Evolutionary conservation across 257 asterid species (phyloP).

Genomic region (Penstemon davidsonii): DNA sequence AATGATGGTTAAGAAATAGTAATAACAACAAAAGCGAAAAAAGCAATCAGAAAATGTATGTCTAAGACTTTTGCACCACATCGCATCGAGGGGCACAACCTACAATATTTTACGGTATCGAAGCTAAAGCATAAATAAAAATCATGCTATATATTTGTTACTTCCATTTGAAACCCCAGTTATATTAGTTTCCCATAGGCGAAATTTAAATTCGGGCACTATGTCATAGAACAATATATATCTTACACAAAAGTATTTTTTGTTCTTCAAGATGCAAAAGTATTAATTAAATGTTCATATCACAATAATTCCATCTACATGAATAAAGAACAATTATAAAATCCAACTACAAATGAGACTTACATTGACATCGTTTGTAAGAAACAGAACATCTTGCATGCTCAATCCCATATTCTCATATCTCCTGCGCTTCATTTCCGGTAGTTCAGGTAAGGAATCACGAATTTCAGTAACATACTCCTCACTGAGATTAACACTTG

Average conservation of each 20-base stretch:
- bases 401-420: constrained; percentile 79
- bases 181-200: no score
- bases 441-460: constrained; percentile 85
- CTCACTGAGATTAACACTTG: constrained; percentile 69
- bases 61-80: neutral
- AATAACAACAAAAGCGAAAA: neutral
- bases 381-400: constrained; percentile 98
- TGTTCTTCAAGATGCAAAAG: no score
- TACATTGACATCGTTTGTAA: constrained; percentile 71
- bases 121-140: constrained; percentile 16
- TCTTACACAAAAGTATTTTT: no score
- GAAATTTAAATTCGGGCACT: no score
- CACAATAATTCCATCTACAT: no score
- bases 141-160: neutral
- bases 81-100: neutral
- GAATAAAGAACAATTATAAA: no score
- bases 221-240: no score
- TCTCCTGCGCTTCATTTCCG: constrained; percentile 87
- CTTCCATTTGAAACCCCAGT: neutral
- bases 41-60: neutral
- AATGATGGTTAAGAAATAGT: neutral
- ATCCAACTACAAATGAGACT: constrained; percentile 32
- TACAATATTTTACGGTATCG: neutral
- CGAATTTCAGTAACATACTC: constrained; percentile 59
- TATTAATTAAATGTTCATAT: no score